A percentile compares a stretch with the other conserved stretches of the same genome.
Conservation (phyloP, 176 grass and related monocot species). For the Chloris gayana region DNA sequence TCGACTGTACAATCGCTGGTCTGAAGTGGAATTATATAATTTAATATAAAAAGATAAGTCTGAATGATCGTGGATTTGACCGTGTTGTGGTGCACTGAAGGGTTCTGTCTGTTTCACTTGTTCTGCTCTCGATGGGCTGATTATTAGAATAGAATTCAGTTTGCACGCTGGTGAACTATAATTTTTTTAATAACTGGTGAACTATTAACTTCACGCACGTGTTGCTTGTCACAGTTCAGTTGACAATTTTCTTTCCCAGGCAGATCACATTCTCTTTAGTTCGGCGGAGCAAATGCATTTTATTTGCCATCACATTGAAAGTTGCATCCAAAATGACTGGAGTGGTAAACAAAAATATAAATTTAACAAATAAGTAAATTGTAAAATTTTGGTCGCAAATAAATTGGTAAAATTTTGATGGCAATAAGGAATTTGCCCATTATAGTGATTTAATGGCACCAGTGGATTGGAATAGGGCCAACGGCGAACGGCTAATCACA, state of each 20-base stretch:
- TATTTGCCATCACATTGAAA: too few species aligned
- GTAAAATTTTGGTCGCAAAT: too few species aligned
- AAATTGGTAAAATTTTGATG: too few species aligned
- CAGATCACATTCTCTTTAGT: neutral
- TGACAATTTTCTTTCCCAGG: neutral
- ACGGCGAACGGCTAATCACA: neutral
- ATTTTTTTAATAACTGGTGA: too few species aligned
- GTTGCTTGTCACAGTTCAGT: neutral
- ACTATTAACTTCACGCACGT: neutral
- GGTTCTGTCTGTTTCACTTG: neutral
- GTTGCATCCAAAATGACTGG: too few species aligned
- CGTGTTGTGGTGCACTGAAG: neutral
- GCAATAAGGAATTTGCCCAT: too few species aligned
- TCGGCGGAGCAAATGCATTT: too few species aligned
- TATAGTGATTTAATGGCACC: too few species aligned
- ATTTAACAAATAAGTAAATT: too few species aligned
- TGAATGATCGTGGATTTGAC: neutral
- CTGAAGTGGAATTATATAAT: neutral
- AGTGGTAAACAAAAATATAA: too few species aligned
- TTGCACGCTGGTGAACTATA: neutral
- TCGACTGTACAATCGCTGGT: neutral
- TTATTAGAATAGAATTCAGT: neutral
- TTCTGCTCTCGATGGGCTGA: neutral
- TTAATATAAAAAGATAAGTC: neutral
- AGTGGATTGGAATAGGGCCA: neutral